phyloP scores from a whole-genome alignment of 345 rosid species.

The Corchorus capsularis region DNA sequence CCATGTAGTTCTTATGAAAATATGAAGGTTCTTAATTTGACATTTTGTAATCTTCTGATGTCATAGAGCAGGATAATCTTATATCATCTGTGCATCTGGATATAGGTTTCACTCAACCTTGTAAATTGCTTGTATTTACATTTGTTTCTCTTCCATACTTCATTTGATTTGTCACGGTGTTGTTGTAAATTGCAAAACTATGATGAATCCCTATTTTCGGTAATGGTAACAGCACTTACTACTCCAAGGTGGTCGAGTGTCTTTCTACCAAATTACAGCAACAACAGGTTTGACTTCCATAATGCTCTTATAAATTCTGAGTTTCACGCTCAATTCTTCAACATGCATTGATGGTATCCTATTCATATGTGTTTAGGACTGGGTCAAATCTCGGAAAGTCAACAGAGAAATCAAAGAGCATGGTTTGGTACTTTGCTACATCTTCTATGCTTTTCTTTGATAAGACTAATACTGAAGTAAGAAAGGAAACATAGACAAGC shows the following conservation, averaged over 20 bases:
- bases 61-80: background rate
- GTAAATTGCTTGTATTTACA: background rate
- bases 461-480: background rate
- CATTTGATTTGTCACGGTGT: background rate
- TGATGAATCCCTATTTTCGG: conserved; percentile 12
- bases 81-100: background rate
- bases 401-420: conserved; percentile 32
- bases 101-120: conserved; percentile 11
- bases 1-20: too few species aligned
- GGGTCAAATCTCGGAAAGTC: conserved; percentile 41
- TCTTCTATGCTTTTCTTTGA: conserved; percentile 3
- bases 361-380: conserved; percentile 45
- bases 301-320: conserved; percentile 16
- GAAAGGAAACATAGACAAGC: background rate
- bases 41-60: too few species aligned
- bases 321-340: background rate
- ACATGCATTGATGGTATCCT: conserved; percentile 15
- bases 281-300: conserved; percentile 51
- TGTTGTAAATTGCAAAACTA: conserved; percentile 5
- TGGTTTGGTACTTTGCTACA: conserved; percentile 35
- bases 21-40: too few species aligned
- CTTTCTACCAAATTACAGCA: conserved; percentile 47
- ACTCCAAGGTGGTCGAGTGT: conserved; percentile 50
- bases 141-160: background rate
- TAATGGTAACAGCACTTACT: conserved; percentile 46